These are phyloP conservation scores for Fusarium subglutinans DNA, from an alignment of 2,329 filamentous ascomycete genomes.

Conservation along the genomic window DNA sequence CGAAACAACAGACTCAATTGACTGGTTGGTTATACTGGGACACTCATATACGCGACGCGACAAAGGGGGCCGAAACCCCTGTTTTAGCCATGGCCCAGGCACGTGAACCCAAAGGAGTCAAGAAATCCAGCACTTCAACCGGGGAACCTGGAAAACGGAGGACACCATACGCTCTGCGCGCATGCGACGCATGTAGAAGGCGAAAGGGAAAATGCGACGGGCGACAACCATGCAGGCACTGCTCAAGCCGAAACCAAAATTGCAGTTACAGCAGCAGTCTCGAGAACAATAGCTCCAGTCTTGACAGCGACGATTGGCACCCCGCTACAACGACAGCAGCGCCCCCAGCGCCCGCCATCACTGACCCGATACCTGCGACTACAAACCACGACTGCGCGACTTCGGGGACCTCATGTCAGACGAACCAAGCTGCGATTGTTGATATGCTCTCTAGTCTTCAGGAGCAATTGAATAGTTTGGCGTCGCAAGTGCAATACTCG, in stretches of 20 bases:
- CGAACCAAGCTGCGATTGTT: constrained; percentile 13
- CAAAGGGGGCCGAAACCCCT: neutral
- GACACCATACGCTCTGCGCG: constrained; percentile 16
- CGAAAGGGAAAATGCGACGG: constrained; percentile 25
- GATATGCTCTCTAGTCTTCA: constrained; percentile 21
- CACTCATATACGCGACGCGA: neutral
- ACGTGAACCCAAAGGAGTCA: neutral
- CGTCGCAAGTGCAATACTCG: constrained; percentile 13
- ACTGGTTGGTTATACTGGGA: neutral
- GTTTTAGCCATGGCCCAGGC: constrained; percentile 5
- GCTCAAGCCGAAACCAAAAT: neutral
- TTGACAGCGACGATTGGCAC: constrained; percentile 8
- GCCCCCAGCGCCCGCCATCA: neutral
- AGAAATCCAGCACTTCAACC: neutral
- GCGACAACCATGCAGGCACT: constrained; percentile 10
- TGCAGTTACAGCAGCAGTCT: constrained; percentile 8
- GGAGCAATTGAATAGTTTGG: constrained; percentile 16
- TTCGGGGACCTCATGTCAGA: neutral
- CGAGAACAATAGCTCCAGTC: neutral
- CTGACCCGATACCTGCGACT: neutral
- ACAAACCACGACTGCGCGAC: neutral
- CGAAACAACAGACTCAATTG: too few relatives aligned
- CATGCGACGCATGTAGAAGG: constrained; percentile 18
- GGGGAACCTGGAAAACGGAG: constrained; percentile 5
- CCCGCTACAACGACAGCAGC: neutral